phyloP scores from a whole-genome alignment of 2,329 filamentous ascomycete genomes.

The Fusarium equiseti region DNA sequence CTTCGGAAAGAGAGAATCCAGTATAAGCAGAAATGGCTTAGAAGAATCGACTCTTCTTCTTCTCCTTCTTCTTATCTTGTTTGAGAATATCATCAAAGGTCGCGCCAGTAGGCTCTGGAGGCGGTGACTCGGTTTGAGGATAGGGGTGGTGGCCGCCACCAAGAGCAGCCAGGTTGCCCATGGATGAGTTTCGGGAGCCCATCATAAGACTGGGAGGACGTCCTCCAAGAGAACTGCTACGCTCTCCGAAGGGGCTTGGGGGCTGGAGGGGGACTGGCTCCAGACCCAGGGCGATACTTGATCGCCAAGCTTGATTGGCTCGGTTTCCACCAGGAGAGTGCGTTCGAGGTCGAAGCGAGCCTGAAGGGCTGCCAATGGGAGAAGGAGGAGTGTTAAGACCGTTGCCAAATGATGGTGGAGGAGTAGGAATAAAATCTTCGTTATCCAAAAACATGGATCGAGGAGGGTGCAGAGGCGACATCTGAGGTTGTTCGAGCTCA shows the following conservation, averaged over 20 bases:
- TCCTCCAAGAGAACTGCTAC: conserved; percentile 54
- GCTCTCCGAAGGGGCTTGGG: conserved; percentile 50
- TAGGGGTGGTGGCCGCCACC: conserved; percentile 19
- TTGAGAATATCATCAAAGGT: conserved; percentile 65
- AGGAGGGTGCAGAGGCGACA: conserved; percentile 56
- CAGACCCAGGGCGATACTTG: conserved; percentile 59
- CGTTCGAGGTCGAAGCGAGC: conserved; percentile 54
- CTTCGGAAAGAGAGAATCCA: conserved; percentile 16
- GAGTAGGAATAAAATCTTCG: conserved; percentile 45
- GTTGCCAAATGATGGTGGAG: conserved; percentile 40
- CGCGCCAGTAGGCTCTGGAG: conserved; percentile 49
- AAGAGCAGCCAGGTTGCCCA: conserved; percentile 52
- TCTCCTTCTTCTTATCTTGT: conserved; percentile 52
- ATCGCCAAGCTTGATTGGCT: conserved; percentile 53
- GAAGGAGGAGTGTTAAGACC: conserved; percentile 45
- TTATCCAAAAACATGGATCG: conserved; percentile 52
- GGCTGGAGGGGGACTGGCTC: conserved; percentile 58
- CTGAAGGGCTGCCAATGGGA: conserved; percentile 49
- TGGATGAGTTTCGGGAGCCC: conserved; percentile 51
- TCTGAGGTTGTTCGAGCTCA: conserved; percentile 48
- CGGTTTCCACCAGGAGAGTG: conserved; percentile 54
- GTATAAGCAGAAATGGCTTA: conserved; percentile 29
- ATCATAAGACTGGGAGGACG: conserved; percentile 51
- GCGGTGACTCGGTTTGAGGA: conserved; percentile 38
- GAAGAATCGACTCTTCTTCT: conserved; percentile 59